These are phyloP conservation scores for Raphanus raphanistrum DNA, from an alignment of 345 rosid genomes.

Conservation along the genomic window DNA sequence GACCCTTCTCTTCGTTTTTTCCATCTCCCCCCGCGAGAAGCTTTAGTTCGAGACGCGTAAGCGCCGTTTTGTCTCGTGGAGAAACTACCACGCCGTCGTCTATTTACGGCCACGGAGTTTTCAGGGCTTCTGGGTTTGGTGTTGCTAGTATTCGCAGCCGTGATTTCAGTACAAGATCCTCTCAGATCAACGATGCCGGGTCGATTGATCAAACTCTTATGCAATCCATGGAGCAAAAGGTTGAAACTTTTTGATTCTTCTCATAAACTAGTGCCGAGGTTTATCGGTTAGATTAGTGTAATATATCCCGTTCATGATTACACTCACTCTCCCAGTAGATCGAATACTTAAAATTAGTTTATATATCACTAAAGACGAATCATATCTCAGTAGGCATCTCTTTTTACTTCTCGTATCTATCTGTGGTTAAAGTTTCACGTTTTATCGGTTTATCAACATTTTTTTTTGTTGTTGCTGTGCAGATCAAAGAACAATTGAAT, in stretches of 20 bases:
- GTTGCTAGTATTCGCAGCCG: constrained; percentile 29
- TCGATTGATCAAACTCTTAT: constrained; percentile 84
- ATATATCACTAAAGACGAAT: not conserved
- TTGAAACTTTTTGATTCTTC: constrained; percentile 22
- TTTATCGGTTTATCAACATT: not conserved
- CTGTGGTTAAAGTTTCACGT: not conserved
- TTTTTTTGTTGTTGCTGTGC: constrained; percentile 3
- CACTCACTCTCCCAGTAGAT: not conserved
- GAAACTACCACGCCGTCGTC: constrained; percentile 28
- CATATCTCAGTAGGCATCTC: not conserved
- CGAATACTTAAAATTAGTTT: not conserved
- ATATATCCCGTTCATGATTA: not conserved
- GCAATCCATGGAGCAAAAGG: constrained; percentile 91
- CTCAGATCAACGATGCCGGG: constrained; percentile 78
- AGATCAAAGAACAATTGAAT: constrained; percentile 78
- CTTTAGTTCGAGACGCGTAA: constrained; percentile 5
- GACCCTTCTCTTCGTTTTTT: constrained; percentile 24
- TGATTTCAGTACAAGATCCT: constrained; percentile 51
- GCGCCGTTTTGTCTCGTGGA: constrained; percentile 26
- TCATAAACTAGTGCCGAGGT: not conserved
- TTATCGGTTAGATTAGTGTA: not conserved
- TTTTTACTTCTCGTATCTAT: not conserved
- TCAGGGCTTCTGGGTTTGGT: constrained; percentile 40
- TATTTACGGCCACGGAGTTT: constrained; percentile 11
- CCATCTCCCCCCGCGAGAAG: constrained; percentile 11